Evolutionary conservation across 73 alveolate genomes (phyloP).

Genomic region (Halteria grandinella): DNA sequence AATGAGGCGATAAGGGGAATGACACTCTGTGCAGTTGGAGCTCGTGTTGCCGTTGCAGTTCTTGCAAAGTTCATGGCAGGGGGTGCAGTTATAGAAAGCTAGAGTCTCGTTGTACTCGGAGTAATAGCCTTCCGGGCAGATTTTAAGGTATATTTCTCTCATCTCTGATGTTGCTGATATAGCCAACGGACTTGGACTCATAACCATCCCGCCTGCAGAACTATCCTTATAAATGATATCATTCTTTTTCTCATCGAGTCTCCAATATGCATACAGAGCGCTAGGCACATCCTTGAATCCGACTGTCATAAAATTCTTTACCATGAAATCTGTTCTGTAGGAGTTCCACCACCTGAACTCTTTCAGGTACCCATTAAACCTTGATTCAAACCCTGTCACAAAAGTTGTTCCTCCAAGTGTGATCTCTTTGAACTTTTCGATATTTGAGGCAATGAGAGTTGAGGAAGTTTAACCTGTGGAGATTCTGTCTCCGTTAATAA

Average conservation of each 20-base stretch:
- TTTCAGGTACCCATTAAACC: slow-evolving; percentile 14
- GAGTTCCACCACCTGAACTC: slow-evolving; percentile 29
- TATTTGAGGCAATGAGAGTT: background rate
- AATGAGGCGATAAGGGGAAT: slow-evolving; percentile 3
- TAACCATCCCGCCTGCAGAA: background rate
- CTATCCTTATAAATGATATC: background rate
- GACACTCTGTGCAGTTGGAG: slow-evolving; percentile 13
- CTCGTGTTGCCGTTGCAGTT: slow-evolving; percentile 17
- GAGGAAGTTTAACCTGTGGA: slow-evolving; percentile 1
- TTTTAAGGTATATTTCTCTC: background rate
- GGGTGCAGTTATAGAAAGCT: background rate
- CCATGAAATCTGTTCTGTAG: background rate
- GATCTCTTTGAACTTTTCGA: background rate
- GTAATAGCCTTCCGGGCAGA: slow-evolving; percentile 27
- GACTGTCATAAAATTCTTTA: background rate
- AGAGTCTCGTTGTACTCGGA: background rate
- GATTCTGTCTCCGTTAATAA: background rate
- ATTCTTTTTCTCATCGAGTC: slow-evolving; percentile 7
- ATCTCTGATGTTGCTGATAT: background rate
- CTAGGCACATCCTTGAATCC: background rate
- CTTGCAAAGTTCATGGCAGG: slow-evolving; percentile 23
- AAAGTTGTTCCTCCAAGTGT: slow-evolving; percentile 6
- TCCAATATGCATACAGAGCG: slow-evolving; percentile 24
- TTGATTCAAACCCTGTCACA: background rate
- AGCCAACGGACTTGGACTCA: background rate